Conservation (phyloP, 2,329 filamentous ascomycete species). For the Aspergillus flavus region DNA sequence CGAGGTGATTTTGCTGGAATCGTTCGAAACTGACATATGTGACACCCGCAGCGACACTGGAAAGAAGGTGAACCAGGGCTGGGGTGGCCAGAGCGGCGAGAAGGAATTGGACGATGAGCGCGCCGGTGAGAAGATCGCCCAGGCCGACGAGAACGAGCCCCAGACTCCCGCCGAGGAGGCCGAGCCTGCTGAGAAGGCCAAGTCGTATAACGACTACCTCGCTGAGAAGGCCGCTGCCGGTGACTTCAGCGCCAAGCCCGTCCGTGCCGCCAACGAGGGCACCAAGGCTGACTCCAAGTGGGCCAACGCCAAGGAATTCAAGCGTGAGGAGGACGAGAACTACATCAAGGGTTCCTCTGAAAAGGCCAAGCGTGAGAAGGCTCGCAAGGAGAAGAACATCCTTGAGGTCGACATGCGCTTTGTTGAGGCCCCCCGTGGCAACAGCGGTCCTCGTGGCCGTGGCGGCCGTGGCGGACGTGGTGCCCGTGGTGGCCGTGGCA, state of each 20-base stretch:
- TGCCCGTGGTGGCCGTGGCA: constrained; percentile 48
- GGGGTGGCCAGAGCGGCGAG: constrained; percentile 80
- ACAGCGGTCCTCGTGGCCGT: not conserved
- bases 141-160: constrained; percentile 77
- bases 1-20: not conserved
- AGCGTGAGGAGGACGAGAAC: constrained; percentile 58
- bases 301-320: constrained; percentile 74
- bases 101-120: constrained; percentile 90
- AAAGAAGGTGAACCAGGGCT: constrained; percentile 72
- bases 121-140: constrained; percentile 85
- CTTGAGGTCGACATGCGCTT: constrained; percentile 86
- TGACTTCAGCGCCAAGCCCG: constrained; percentile 64
- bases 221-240: constrained; percentile 73
- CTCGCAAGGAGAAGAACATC: constrained; percentile 88
- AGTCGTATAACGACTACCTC: constrained; percentile 88
- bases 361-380: constrained; percentile 81
- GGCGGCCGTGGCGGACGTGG: constrained; percentile 32
- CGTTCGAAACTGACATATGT: constrained; percentile 1
- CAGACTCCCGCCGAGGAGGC: constrained; percentile 52
- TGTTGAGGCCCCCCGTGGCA: constrained; percentile 62
- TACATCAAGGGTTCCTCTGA: constrained; percentile 74
- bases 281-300: constrained; percentile 88
- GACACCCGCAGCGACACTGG: constrained; percentile 42
- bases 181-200: constrained; percentile 80
- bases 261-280: constrained; percentile 92